Conservation (phyloP, 306 rosid species). For the Vachellia collinsii region DNA sequence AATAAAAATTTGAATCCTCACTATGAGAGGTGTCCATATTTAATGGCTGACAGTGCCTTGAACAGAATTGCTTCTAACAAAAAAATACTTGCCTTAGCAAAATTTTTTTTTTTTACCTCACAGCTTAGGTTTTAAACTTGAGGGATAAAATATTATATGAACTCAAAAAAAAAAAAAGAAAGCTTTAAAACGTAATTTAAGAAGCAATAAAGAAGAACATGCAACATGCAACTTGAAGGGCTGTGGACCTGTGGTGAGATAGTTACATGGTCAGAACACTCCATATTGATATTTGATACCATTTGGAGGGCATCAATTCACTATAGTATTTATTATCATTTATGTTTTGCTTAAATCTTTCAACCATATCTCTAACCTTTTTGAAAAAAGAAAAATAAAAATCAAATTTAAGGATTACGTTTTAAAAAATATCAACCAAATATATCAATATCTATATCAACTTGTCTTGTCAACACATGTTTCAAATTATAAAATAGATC, state of each 20-base stretch:
- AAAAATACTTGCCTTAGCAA: too few species aligned
- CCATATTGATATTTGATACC: constrained; percentile 8
- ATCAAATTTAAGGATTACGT: neutral
- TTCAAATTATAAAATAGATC: too few species aligned
- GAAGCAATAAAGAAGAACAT: neutral
- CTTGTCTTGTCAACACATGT: neutral
- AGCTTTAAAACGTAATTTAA: too few species aligned
- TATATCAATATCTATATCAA: neutral
- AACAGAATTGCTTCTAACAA: too few species aligned
- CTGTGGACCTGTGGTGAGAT: neutral
- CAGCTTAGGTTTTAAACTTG: too few species aligned
- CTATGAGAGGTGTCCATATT: too few species aligned
- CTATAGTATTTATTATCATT: neutral
- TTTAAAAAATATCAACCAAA: neutral
- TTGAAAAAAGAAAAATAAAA: neutral
- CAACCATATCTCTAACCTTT: neutral
- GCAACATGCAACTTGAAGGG: constrained; percentile 23
- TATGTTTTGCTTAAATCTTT: neutral
- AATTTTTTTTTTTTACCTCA: too few species aligned
- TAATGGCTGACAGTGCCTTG: too few species aligned
- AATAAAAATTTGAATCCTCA: too few species aligned
- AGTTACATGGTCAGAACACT: neutral
- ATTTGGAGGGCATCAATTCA: constrained; percentile 11
- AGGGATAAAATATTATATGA: too few species aligned
- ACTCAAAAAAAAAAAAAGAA: too few species aligned